A percentile compares a stretch with the other conserved stretches of the same genome.
These are phyloP conservation scores for Posidonia australis DNA, from an alignment of 106 monocot species.

Conservation along the genomic window DNA sequence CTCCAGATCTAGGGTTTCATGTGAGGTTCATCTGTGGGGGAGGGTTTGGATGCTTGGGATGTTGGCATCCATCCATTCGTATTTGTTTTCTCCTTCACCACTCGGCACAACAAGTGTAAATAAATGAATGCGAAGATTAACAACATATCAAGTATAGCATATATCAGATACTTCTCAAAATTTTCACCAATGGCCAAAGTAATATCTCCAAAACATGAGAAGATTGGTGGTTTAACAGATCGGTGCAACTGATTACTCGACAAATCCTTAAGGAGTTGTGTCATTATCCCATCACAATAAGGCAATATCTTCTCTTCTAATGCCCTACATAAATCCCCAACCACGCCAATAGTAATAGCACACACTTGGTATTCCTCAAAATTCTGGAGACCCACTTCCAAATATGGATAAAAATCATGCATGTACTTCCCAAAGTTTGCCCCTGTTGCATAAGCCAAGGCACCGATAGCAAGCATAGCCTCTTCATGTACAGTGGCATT, in stretches of 20 bases:
- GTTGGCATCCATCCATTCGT: too few relatives aligned
- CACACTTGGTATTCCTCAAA: slow-evolving; percentile 97
- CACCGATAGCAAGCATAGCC: slow-evolving; percentile 97
- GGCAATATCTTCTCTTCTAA: slow-evolving; percentile 78
- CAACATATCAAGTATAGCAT: too few relatives aligned
- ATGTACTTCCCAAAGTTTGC: slow-evolving; percentile 70
- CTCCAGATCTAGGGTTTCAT: too few relatives aligned
- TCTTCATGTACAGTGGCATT: slow-evolving; percentile 93
- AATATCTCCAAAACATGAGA: slow-evolving; percentile 94
- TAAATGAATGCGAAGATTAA: too few relatives aligned
- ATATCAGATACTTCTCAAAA: slow-evolving; percentile 87
- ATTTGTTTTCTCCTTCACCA: too few relatives aligned
- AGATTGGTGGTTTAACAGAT: slow-evolving; percentile 92
- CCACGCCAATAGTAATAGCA: slow-evolving; percentile 89
- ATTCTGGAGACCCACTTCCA: slow-evolving; percentile 94
- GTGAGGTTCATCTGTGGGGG: too few relatives aligned
- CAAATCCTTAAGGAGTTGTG: slow-evolving; percentile 74
- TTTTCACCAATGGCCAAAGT: slow-evolving; percentile 79
- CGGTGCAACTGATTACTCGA: slow-evolving; percentile 73
- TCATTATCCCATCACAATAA: slow-evolving; percentile 97
- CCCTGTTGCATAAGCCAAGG: slow-evolving; percentile 73
- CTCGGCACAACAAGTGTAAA: too few relatives aligned
- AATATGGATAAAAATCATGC: slow-evolving; percentile 75
- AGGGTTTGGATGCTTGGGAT: too few relatives aligned
- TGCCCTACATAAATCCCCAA: slow-evolving; percentile 90